Conservation (phyloP, 305 asterid species). For the Solanum hybrid region DNA sequence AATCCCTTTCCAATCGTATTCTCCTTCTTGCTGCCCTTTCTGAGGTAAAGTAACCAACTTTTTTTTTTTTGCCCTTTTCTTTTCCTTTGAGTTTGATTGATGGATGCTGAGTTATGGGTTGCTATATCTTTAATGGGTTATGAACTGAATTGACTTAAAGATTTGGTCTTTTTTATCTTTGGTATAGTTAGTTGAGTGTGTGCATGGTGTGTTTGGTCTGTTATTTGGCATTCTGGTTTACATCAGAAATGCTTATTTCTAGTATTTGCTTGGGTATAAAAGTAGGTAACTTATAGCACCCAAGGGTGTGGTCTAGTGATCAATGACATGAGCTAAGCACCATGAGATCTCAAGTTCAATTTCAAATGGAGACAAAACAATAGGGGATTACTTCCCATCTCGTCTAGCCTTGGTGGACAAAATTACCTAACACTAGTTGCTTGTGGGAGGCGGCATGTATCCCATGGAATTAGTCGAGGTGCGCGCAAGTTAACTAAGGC, state of each 20-base stretch:
- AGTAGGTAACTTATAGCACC: background rate
- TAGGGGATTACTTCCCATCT: background rate
- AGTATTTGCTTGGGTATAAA: background rate
- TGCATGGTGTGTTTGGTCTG: background rate
- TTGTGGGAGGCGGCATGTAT: background rate
- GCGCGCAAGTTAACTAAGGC: background rate
- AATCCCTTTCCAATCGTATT: conserved; percentile 90
- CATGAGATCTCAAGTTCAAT: background rate
- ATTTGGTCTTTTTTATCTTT: background rate
- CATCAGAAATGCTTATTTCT: background rate
- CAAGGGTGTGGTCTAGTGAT: background rate
- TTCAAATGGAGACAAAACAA: background rate
- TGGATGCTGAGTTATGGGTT: background rate
- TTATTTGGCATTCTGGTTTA: background rate
- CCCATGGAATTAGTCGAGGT: background rate
- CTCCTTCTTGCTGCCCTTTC: conserved; percentile 95
- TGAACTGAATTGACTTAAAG: background rate
- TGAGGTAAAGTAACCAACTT: conserved; percentile 40
- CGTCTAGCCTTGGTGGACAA: background rate
- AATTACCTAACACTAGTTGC: background rate
- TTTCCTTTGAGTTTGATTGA: background rate
- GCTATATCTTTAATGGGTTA: background rate
- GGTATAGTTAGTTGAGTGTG: background rate
- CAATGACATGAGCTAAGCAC: background rate
- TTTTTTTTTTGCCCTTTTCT: background rate